Evolutionary conservation across 306 rosid species (phyloP).

Genomic region (Sophora flavescens): DNA sequence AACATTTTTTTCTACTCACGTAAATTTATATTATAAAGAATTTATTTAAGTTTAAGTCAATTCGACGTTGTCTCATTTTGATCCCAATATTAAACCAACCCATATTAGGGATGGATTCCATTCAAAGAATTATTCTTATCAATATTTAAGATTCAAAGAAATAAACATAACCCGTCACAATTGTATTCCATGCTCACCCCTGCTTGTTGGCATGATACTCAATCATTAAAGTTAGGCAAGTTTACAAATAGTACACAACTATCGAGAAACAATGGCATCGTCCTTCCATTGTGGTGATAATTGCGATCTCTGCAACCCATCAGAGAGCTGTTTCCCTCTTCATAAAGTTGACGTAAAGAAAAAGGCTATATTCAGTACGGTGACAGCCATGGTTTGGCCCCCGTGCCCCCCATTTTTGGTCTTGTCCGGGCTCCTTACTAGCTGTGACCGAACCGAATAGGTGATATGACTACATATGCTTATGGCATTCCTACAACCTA

Average conservation of each 20-base stretch:
- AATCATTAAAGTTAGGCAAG: constrained; percentile 5
- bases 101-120: too few relatives aligned
- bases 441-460: background rate
- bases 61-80: too few relatives aligned
- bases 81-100: too few relatives aligned
- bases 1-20: too few relatives aligned
- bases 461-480: too few relatives aligned
- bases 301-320: constrained; percentile 37
- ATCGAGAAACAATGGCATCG: background rate
- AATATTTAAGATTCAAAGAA: too few relatives aligned
- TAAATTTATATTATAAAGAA: too few relatives aligned
- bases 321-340: constrained; percentile 6
- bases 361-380: background rate
- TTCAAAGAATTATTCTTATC: too few relatives aligned
- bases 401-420: constrained; percentile 19
- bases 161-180: too few relatives aligned
- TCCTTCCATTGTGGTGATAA: background rate
- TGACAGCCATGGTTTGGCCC: constrained; percentile 44
- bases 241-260: background rate
- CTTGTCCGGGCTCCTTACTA: constrained; percentile 6
- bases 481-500: too few relatives aligned
- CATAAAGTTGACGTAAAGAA: constrained; percentile 39
- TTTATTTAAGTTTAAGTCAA: too few relatives aligned
- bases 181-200: too few relatives aligned
- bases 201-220: background rate